Evolutionary conservation across 805 yeast genomes (phyloP).

Genomic region (Lachancea meyersii): DNA sequence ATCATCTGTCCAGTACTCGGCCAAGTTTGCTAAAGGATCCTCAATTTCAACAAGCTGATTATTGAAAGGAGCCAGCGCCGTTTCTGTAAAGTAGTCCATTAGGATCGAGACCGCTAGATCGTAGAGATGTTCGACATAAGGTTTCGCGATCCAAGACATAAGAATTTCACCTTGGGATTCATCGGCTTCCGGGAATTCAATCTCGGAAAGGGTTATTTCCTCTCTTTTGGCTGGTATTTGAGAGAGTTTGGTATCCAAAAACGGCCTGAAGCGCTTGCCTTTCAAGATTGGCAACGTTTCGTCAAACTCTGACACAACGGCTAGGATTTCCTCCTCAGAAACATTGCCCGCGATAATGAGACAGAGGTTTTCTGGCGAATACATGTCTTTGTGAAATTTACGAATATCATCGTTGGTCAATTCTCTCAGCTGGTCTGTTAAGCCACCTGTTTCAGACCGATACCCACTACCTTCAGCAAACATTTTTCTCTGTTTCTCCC

Average conservation of each 20-base stretch:
- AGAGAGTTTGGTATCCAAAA: constrained; percentile 55
- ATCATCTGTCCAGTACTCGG: constrained; percentile 68
- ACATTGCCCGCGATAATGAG: constrained; percentile 81
- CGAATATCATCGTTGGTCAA: constrained; percentile 70
- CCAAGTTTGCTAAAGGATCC: constrained; percentile 71
- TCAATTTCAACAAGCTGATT: constrained; percentile 71
- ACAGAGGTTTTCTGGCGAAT: constrained; percentile 79
- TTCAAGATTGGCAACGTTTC: constrained; percentile 39
- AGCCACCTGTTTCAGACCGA: constrained; percentile 90
- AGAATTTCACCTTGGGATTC: constrained; percentile 74
- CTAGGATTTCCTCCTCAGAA: constrained; percentile 65
- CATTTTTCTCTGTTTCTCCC: constrained; percentile 52
- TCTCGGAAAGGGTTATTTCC: constrained; percentile 40
- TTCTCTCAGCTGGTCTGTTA: constrained; percentile 66
- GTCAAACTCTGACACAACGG: constrained; percentile 58
- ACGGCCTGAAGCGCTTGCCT: constrained; percentile 55
- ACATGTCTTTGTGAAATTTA: constrained; percentile 62
- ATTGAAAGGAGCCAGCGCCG: constrained; percentile 70
- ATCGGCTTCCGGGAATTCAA: constrained; percentile 84
- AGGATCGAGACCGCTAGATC: constrained; percentile 68
- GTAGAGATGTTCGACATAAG: constrained; percentile 41
- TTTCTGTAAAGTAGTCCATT: constrained; percentile 67
- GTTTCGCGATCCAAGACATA: constrained; percentile 80
- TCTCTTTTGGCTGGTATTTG: constrained; percentile 40
- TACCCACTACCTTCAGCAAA: constrained; percentile 66